Percentiles rank a stretch among this genome's conserved stretches.
Evolutionary conservation across 2,329 filamentous ascomycete species (phyloP).

Genomic region (Trichoderma sp.): DNA sequence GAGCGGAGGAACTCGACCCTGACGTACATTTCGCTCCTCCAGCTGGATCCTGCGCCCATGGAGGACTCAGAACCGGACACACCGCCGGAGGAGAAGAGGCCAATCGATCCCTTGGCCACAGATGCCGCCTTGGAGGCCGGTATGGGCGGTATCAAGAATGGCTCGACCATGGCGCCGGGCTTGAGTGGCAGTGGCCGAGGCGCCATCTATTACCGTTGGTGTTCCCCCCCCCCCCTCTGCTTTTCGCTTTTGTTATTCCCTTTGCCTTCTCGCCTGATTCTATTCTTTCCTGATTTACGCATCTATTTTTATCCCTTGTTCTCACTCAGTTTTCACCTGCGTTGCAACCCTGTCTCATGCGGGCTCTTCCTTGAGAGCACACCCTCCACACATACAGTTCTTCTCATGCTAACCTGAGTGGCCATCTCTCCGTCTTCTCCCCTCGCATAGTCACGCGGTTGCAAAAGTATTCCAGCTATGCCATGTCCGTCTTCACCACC

Average conservation of each 20-base stretch:
- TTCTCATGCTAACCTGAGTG: slow-evolving; percentile 12
- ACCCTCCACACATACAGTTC: background rate
- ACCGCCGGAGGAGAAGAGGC: slow-evolving; percentile 20
- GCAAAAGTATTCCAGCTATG: slow-evolving; percentile 88
- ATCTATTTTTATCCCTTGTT: background rate
- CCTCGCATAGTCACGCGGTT: slow-evolving; percentile 51
- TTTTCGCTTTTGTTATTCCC: background rate
- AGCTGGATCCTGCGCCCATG: slow-evolving; percentile 83
- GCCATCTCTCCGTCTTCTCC: slow-evolving; percentile 15
- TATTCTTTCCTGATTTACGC: no score
- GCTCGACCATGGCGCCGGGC: slow-evolving; percentile 52
- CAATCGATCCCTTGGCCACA: slow-evolving; percentile 36
- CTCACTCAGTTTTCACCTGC: background rate
- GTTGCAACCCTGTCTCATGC: background rate
- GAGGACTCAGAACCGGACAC: slow-evolving; percentile 54
- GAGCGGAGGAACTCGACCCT: slow-evolving; percentile 50
- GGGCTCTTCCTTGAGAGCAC: no score
- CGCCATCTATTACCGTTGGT: slow-evolving; percentile 74
- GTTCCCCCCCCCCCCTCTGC: background rate
- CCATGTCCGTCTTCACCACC: slow-evolving; percentile 73
- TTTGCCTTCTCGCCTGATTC: background rate
- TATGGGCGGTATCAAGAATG: slow-evolving; percentile 43
- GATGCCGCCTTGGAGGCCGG: slow-evolving; percentile 36
- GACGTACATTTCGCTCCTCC: slow-evolving; percentile 67
- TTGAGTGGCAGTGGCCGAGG: slow-evolving; percentile 64